phyloP scores from a whole-genome alignment of 2,329 filamentous ascomycete genomes.

The Emergomyces orientalis region DNA sequence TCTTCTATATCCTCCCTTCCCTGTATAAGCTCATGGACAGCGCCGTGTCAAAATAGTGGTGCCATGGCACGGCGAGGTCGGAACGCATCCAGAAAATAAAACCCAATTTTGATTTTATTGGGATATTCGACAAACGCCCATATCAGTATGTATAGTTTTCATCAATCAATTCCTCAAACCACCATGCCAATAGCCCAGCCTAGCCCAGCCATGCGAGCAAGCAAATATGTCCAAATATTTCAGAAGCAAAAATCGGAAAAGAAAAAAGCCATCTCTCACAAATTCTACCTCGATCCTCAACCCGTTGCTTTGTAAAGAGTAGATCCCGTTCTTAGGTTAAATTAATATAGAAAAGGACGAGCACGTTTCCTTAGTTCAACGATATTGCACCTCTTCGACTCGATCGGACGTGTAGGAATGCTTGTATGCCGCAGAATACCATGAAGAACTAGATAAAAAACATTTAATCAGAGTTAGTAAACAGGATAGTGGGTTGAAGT shows the following conservation, averaged over 20 bases:
- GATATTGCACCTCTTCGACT: conserved; percentile 76
- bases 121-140: background rate
- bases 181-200: background rate
- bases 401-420: conserved; percentile 73
- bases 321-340: background rate
- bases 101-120: background rate
- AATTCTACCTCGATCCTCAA: background rate
- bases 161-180: background rate
- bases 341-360: background rate
- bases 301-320: background rate
- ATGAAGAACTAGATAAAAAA: conserved; percentile 60
- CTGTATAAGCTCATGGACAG: background rate
- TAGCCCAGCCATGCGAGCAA: background rate
- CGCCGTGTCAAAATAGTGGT: too few relatives aligned
- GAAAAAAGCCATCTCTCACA: background rate
- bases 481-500: background rate
- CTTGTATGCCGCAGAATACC: conserved; percentile 84
- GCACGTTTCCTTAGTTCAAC: conserved; percentile 42
- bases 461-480: background rate
- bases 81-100: background rate
- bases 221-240: background rate
- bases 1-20: background rate
- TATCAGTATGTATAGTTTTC: background rate
- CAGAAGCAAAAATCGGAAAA: background rate
- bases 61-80: background rate